phyloP scores from a whole-genome alignment of 306 rosid genomes.

The Medicago arabica region DNA sequence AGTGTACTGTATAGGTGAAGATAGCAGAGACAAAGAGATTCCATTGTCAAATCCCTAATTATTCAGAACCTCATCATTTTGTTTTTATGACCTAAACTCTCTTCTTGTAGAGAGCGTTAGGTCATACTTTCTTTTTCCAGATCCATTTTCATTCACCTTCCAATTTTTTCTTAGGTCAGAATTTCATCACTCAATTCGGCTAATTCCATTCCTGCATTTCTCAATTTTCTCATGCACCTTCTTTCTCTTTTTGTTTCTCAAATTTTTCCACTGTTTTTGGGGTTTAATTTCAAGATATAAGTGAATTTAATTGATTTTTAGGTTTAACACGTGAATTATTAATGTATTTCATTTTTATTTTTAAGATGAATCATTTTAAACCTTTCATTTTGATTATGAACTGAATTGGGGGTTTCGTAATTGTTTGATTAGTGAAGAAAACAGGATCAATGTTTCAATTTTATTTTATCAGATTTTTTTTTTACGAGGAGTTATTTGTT shows the following conservation, averaged over 20 bases:
- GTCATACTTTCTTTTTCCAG: not conserved
- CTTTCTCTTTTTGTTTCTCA: not conserved
- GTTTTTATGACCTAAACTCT: not conserved
- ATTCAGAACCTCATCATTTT: not conserved
- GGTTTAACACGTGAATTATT: not conserved
- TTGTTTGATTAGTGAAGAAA: too few relatives aligned
- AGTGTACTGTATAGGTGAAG: not conserved
- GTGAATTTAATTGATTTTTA: conserved; percentile 11
- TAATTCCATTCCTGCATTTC: conserved; percentile 12
- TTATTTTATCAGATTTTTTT: not conserved
- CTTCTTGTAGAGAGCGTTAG: not conserved
- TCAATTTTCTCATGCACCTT: not conserved
- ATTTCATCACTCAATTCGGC: conserved; percentile 6
- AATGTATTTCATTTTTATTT: too few relatives aligned
- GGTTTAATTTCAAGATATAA: conserved; percentile 1
- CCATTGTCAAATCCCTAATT: conserved; percentile 18
- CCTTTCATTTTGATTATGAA: too few relatives aligned
- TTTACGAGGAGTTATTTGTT: not conserved
- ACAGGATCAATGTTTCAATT: too few relatives aligned
- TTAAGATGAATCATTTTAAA: too few relatives aligned
- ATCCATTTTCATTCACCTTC: conserved; percentile 22
- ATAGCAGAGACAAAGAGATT: not conserved
- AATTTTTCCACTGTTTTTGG: not conserved
- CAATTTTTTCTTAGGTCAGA: conserved; percentile 1
- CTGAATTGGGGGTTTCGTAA: too few relatives aligned